Percentiles rank a stretch among this genome's conserved stretches.
Conservation (phyloP, 768 basidiomycete genomes). For the Cystobasidium tubakii region DNA sequence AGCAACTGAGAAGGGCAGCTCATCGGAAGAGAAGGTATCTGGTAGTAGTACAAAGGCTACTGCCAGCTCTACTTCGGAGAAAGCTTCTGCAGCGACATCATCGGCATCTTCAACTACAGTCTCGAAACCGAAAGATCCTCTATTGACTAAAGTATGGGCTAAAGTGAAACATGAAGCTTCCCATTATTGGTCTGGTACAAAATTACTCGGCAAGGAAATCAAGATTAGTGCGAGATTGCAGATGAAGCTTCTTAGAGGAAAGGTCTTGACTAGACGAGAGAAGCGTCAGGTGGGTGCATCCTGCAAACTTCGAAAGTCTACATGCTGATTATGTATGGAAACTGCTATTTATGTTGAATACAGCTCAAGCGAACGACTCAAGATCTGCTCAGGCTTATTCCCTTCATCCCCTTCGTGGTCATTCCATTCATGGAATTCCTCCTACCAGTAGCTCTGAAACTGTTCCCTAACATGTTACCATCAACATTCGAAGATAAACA, state of each 20-base stretch:
- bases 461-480: conserved; percentile 98
- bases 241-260: conserved; percentile 87
- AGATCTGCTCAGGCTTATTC: conserved; percentile 84
- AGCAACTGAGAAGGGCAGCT: not conserved
- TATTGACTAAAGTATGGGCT: conserved; percentile 66
- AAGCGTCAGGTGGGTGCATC: conserved; percentile 66
- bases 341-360: not conserved
- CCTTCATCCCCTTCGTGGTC: conserved; percentile 87
- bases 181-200: conserved; percentile 96
- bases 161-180: conserved; percentile 89
- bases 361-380: conserved; percentile 88
- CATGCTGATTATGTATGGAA: not conserved
- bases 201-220: conserved; percentile 88
- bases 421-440: conserved; percentile 98
- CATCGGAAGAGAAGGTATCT: not conserved
- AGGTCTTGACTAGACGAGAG: conserved; percentile 83
- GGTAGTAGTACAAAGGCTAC: not conserved
- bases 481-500: conserved; percentile 98
- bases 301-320: not conserved
- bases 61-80: not conserved
- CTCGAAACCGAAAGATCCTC: conserved; percentile 43
- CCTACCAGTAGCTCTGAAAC: conserved; percentile 86
- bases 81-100: not conserved
- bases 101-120: conserved; percentile 7
- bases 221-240: conserved; percentile 80